A percentile compares a stretch with the other conserved stretches of the same genome.
Conservation (phyloP, 805 yeast species). For the Huiozyma sinensis region DNA sequence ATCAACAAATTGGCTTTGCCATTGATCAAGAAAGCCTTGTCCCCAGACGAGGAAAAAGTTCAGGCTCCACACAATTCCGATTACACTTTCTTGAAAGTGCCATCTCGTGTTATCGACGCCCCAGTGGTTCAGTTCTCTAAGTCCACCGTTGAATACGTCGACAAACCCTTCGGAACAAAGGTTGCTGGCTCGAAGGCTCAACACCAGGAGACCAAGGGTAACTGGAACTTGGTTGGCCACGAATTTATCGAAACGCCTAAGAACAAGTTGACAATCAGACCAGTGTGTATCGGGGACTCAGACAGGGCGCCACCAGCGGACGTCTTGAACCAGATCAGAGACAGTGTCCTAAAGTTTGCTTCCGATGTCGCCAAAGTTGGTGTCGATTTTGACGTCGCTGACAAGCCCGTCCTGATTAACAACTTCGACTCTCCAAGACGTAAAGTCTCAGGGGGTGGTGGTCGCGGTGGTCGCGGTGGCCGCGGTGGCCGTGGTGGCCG, state of each 20-base stretch:
- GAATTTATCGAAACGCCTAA: conserved; percentile 7
- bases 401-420: conserved; percentile 11
- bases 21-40: conserved; percentile 9
- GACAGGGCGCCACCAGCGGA: conserved; percentile 6
- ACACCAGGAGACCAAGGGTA: conserved; percentile 13
- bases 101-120: conserved; percentile 19
- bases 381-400: conserved; percentile 9
- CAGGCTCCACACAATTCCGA: conserved; percentile 5
- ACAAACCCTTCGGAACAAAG: conserved; percentile 10
- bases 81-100: conserved; percentile 12
- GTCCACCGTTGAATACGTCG: conserved; percentile 6
- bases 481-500: conserved; percentile 11
- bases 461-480: conserved; percentile 8
- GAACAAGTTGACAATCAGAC: conserved; percentile 8
- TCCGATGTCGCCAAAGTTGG: conserved; percentile 11
- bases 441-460: conserved; percentile 5
- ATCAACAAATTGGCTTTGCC: conserved; percentile 15
- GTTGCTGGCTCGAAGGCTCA: conserved; percentile 1
- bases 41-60: conserved; percentile 2
- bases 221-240: conserved; percentile 13
- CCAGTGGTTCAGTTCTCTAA: conserved; percentile 12
- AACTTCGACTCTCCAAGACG: conserved; percentile 9
- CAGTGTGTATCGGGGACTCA: conserved; percentile 10
- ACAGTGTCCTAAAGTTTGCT: conserved; percentile 5
- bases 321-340: conserved; percentile 7